Evolutionary conservation across 495 filamentous ascomycete species (phyloP).

Genomic region (Beverwykella pulmonaria): DNA sequence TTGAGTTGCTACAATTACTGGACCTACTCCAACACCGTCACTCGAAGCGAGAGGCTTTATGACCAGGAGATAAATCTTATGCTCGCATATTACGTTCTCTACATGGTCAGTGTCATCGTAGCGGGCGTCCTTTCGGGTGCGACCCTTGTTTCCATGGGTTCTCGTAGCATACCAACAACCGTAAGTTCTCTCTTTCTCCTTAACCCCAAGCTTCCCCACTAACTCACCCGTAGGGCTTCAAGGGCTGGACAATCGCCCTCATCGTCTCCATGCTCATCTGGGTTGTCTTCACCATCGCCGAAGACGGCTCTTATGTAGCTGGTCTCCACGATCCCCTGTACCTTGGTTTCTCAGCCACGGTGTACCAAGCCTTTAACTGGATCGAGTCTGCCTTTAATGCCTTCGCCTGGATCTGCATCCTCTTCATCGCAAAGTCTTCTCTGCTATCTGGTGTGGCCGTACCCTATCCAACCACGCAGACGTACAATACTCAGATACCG

Average conservation of each 20-base stretch:
- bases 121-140: neutral
- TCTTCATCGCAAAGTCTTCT: conserved; percentile 13
- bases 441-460: neutral
- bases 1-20: neutral
- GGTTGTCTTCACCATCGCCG: conserved; percentile 9
- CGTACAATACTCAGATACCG: neutral
- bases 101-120: neutral
- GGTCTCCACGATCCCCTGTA: too few species aligned
- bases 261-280: conserved; percentile 21
- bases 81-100: conserved; percentile 3
- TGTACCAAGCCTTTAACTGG: conserved; percentile 4
- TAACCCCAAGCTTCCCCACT: too few species aligned
- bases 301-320: too few species aligned
- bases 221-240: neutral
- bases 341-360: too few species aligned
- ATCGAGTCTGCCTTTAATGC: conserved; percentile 4
- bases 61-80: neutral
- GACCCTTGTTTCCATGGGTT: conserved; percentile 10
- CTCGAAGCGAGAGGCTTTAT: neutral
- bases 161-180: neutral
- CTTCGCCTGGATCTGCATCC: conserved; percentile 11
- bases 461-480: neutral
- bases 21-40: neutral
- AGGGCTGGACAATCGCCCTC: conserved; percentile 6
- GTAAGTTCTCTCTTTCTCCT: too few species aligned